phyloP scores from a whole-genome alignment of 768 basidiomycete genomes.

The Sarcodon sp. region DNA sequence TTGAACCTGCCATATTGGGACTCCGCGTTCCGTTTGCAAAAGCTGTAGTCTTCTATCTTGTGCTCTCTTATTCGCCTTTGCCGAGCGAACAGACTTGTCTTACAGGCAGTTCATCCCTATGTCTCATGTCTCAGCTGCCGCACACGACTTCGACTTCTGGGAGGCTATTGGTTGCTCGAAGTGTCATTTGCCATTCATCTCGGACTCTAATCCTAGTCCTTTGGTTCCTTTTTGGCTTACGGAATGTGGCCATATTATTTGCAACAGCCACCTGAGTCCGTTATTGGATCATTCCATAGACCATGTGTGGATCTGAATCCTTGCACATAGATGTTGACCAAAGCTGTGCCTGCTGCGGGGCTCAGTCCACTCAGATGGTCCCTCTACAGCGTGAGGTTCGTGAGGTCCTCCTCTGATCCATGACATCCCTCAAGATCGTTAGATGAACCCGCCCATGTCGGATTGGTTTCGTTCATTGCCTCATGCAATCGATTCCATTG shows the following conservation, averaged over 20 bases:
- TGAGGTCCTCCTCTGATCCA: background rate
- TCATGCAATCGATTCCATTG: conserved; percentile 45
- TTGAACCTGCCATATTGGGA: no score
- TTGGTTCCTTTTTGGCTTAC: conserved; percentile 79
- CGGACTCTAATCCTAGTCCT: conserved; percentile 33
- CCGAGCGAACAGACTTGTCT: background rate
- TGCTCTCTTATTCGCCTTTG: background rate
- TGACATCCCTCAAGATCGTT: conserved; percentile 1
- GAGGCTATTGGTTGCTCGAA: conserved; percentile 61
- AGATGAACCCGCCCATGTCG: conserved; percentile 77
- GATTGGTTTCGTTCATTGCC: conserved; percentile 68
- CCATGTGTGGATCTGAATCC: background rate
- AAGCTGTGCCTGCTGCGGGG: conserved; percentile 60
- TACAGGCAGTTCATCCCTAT: conserved; percentile 11
- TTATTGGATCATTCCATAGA: conserved; percentile 18
- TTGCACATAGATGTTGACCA: conserved; percentile 53
- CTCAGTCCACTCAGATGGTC: conserved; percentile 48
- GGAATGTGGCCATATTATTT: conserved; percentile 78
- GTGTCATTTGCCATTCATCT: conserved; percentile 56
- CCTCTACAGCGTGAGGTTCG: conserved; percentile 66
- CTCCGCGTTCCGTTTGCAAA: no score
- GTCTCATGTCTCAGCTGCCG: conserved; percentile 23
- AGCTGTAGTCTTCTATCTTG: background rate
- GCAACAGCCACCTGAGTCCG: conserved; percentile 68
- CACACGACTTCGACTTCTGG: conserved; percentile 53